Evolutionary conservation across 371 early-diverging fungal species (phyloP).

Genomic region (Cokeromyces recurvatus): DNA sequence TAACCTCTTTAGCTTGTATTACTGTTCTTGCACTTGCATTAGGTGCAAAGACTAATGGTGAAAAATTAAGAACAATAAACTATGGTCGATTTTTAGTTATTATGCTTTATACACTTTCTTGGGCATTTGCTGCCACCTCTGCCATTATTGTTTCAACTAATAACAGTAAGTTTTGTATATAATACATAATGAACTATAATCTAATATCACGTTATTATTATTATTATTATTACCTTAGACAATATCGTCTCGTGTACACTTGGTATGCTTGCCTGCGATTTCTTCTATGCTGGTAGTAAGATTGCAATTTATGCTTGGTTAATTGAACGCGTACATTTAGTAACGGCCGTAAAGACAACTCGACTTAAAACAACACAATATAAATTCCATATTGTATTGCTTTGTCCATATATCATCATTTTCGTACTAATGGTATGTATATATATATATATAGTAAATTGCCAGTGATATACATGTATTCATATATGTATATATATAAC

Average conservation of each 20-base stretch:
- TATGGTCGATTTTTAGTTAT: slow-evolving; percentile 41
- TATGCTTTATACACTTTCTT: slow-evolving; percentile 31
- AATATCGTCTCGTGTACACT: slow-evolving; percentile 39
- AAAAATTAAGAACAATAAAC: slow-evolving; percentile 28
- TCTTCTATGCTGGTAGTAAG: slow-evolving; percentile 48
- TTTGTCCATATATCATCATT: slow-evolving; percentile 42
- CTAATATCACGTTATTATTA: no score
- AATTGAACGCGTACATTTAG: slow-evolving; percentile 43
- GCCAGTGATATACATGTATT: no score
- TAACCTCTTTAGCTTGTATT: slow-evolving; percentile 37
- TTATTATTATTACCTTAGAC: slow-evolving; percentile 14
- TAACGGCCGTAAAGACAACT: slow-evolving; percentile 39
- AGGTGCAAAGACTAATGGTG: slow-evolving; percentile 37
- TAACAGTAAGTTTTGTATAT: slow-evolving; percentile 21
- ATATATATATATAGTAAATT: no score
- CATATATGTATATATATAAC: no score
- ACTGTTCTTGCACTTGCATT: slow-evolving; percentile 32
- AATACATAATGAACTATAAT: not conserved
- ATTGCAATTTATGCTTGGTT: slow-evolving; percentile 45
- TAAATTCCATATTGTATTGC: slow-evolving; percentile 38
- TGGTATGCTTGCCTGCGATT: slow-evolving; percentile 42
- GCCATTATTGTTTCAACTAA: slow-evolving; percentile 41
- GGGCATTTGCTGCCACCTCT: slow-evolving; percentile 39
- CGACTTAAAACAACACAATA: slow-evolving; percentile 39
- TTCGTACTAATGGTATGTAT: slow-evolving; percentile 38